A percentile compares a stretch with the other conserved stretches of the same genome.
Conservation (phyloP, 2,329 filamentous ascomycete species). For the Phaeosphaeria sp. region DNA sequence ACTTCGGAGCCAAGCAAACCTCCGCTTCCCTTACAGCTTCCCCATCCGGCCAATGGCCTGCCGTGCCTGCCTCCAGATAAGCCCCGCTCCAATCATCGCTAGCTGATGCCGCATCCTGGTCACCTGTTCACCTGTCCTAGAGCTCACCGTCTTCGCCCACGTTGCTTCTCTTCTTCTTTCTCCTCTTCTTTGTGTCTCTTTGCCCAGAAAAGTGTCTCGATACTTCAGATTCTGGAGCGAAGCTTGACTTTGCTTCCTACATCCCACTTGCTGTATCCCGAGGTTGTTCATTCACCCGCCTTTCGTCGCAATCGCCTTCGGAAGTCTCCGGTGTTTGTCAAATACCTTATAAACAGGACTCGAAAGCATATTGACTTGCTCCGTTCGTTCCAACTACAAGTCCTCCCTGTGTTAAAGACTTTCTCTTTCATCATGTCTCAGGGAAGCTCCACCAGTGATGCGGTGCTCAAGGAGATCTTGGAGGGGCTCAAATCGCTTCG, state of each 20-base stretch:
- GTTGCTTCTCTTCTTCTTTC: conserved; percentile 15
- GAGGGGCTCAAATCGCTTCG: conserved; percentile 62
- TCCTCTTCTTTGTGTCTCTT: conserved; percentile 13
- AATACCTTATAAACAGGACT: conserved; percentile 11
- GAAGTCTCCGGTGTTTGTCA: conserved; percentile 15
- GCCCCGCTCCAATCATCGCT: conserved; percentile 35
- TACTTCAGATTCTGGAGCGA: neutral
- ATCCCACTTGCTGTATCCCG: neutral
- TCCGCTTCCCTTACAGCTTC: conserved; percentile 32
- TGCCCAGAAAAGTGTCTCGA: conserved; percentile 4
- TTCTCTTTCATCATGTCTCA: conserved; percentile 33
- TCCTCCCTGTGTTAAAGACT: conserved; percentile 9
- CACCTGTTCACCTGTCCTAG: conserved; percentile 19
- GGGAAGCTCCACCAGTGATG: conserved; percentile 32
- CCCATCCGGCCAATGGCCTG: conserved; percentile 22
- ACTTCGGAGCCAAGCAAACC: conserved; percentile 29
- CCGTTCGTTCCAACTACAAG: neutral
- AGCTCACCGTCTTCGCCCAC: conserved; percentile 22
- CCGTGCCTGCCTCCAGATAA: conserved; percentile 29
- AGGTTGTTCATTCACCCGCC: neutral
- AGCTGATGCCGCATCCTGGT: conserved; percentile 21
- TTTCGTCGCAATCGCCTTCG: neutral
- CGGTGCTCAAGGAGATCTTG: conserved; percentile 62
- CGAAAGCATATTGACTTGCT: conserved; percentile 1
- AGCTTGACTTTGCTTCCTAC: neutral